Evolutionary conservation across 2,329 filamentous ascomycete species (phyloP).

Genomic region (Cercospora sesami): DNA sequence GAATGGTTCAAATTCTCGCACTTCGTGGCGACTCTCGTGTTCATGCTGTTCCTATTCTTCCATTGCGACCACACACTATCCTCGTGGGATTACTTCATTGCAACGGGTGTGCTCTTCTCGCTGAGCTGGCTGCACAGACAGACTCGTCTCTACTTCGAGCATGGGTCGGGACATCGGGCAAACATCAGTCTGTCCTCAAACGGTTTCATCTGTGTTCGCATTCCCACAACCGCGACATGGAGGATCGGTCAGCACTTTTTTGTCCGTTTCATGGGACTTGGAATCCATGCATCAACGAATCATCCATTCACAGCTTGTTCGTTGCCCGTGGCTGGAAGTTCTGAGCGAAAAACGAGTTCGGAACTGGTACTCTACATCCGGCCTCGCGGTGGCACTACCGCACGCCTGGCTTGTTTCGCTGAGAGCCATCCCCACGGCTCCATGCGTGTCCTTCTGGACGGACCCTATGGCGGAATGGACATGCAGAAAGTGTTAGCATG

Average conservation of each 20-base stretch:
- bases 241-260: conserved; percentile 57
- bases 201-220: conserved; percentile 45
- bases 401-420: conserved; percentile 43
- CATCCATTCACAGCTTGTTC: conserved; percentile 61
- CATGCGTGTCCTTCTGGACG: conserved; percentile 56
- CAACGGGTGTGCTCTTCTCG: conserved; percentile 54
- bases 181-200: conserved; percentile 44
- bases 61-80: conserved; percentile 59
- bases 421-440: conserved; percentile 37
- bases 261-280: conserved; percentile 52
- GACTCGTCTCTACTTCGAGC: conserved; percentile 51
- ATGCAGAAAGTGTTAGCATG: conserved; percentile 42
- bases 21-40: conserved; percentile 53
- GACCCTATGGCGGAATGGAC: conserved; percentile 58
- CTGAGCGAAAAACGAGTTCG: conserved; percentile 27
- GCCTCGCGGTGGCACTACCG: conserved; percentile 53
- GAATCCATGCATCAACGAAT: conserved; percentile 47
- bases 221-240: conserved; percentile 52
- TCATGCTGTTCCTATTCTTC: conserved; percentile 61
- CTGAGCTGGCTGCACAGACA: conserved; percentile 50
- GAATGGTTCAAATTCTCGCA: conserved; percentile 63
- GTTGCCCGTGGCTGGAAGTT: conserved; percentile 35
- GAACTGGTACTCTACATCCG: conserved; percentile 58
- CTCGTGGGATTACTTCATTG: conserved; percentile 64
- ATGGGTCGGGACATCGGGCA: conserved; percentile 51